These are phyloP conservation scores for Alternaria longipes DNA, from an alignment of 2,329 filamentous ascomycete genomes.

Conservation along the genomic window DNA sequence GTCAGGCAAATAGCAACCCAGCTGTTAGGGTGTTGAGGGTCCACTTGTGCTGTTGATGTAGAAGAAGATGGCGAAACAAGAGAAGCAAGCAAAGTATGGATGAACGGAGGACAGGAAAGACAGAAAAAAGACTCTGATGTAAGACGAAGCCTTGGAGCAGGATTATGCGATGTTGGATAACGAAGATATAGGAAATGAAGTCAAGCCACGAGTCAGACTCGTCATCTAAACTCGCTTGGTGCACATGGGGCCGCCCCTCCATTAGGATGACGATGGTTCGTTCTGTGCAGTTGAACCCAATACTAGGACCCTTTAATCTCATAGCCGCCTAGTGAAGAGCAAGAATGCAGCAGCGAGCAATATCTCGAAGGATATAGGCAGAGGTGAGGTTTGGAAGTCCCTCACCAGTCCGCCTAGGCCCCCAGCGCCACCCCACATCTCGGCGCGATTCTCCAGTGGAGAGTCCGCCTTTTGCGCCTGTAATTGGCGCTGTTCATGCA, in stretches of 20 bases:
- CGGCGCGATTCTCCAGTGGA: constrained; percentile 31
- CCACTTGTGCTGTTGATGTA: constrained; percentile 15
- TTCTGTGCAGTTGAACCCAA: constrained; percentile 27
- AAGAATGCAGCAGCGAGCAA: constrained; percentile 16
- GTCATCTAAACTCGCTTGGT: constrained; percentile 35
- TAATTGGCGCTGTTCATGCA: constrained; percentile 34
- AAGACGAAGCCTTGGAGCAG: constrained; percentile 25
- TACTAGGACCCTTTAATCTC: constrained; percentile 46
- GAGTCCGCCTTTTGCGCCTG: constrained; percentile 27
- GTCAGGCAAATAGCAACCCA: constrained; percentile 34
- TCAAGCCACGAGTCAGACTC: constrained; percentile 47
- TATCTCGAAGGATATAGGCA: constrained; percentile 36
- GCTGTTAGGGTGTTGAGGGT: constrained; percentile 32
- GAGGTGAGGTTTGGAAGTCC: constrained; percentile 44
- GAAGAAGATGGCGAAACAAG: not conserved
- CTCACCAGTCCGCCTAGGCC: constrained; percentile 14
- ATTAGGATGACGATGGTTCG: constrained; percentile 18
- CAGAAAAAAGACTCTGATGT: constrained; percentile 22
- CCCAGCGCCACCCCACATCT: constrained; percentile 30
- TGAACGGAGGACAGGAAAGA: constrained; percentile 11
- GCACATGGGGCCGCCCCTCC: constrained; percentile 32
- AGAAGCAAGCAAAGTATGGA: constrained; percentile 9
- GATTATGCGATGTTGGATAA: constrained; percentile 18
- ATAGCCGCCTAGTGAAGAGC: constrained; percentile 26
- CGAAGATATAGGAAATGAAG: constrained; percentile 45